These are phyloP conservation scores for Trichoderma sp. DNA, from an alignment of 2,329 filamentous ascomycete genomes.

Conservation along the genomic window DNA sequence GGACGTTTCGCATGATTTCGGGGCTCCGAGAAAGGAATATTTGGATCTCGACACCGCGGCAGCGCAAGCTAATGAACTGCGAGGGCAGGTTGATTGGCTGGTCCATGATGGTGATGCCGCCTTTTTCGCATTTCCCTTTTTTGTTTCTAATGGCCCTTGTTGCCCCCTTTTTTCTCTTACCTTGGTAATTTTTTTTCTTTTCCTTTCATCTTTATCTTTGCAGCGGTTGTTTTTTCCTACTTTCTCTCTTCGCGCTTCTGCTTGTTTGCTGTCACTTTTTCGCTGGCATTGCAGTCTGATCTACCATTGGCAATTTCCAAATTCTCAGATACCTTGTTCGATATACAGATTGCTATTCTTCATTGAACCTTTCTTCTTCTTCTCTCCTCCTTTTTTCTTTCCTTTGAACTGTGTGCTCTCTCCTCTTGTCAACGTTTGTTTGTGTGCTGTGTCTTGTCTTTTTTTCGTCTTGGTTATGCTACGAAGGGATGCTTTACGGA, in stretches of 20 bases:
- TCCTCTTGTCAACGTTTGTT: background rate
- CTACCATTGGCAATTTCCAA: slow-evolving; percentile 28
- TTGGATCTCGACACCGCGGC: slow-evolving; percentile 34
- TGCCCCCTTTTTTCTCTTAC: slow-evolving; percentile 35
- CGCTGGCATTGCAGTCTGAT: slow-evolving; percentile 22
- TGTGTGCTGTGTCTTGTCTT: background rate
- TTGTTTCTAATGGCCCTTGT: slow-evolving; percentile 44
- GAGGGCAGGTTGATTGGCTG: slow-evolving; percentile 49
- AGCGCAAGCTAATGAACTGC: slow-evolving; percentile 49
- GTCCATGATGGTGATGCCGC: slow-evolving; percentile 47
- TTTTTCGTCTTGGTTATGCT: slow-evolving; percentile 10
- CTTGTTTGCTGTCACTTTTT: slow-evolving; percentile 22
- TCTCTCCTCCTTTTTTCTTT: slow-evolving; percentile 8
- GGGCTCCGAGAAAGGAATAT: slow-evolving; percentile 31
- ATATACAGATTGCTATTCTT: slow-evolving; percentile 47
- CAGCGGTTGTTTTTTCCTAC: slow-evolving; percentile 20
- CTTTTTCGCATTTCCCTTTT: slow-evolving; percentile 34
- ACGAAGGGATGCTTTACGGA: background rate
- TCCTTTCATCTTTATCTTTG: background rate
- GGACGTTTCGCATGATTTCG: slow-evolving; percentile 31
- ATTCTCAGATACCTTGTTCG: slow-evolving; percentile 61
- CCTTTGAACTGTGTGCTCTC: slow-evolving; percentile 6
- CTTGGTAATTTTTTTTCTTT: slow-evolving; percentile 21
- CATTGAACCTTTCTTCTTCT: slow-evolving; percentile 6
- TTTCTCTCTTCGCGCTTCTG: slow-evolving; percentile 15